These are phyloP conservation scores for Phytophthora pisi DNA, from an alignment of 352 stramenopile genomes.

Conservation along the genomic window DNA sequence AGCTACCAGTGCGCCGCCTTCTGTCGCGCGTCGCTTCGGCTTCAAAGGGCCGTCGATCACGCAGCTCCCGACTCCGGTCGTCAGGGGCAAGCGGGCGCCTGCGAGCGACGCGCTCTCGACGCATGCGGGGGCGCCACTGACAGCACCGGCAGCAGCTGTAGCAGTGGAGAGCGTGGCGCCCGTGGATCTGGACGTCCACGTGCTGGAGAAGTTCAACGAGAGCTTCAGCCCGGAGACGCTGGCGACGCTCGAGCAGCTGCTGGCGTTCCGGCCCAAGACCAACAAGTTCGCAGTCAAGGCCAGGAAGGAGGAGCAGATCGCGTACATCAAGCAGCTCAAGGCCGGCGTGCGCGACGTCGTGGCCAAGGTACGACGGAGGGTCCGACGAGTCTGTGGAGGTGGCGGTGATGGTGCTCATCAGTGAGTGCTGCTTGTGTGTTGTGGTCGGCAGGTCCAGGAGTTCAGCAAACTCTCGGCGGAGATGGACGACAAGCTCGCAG, in stretches of 20 bases:
- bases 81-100: neutral
- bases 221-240: slow-evolving; percentile 45
- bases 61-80: slow-evolving; percentile 20
- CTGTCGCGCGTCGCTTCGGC: slow-evolving; percentile 39
- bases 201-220: slow-evolving; percentile 42
- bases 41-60: slow-evolving; percentile 46
- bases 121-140: too few relatives aligned
- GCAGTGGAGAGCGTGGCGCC: neutral
- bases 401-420: neutral
- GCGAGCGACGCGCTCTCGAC: too few relatives aligned
- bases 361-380: slow-evolving; percentile 33
- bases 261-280: slow-evolving; percentile 64
- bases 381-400: neutral
- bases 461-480: slow-evolving; percentile 33
- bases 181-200: slow-evolving; percentile 28
- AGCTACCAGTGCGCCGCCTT: neutral
- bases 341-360: slow-evolving; percentile 40
- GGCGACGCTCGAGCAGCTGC: slow-evolving; percentile 50
- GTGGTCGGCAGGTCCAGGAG: slow-evolving; percentile 37
- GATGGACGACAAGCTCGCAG: slow-evolving; percentile 45
- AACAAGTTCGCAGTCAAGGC: slow-evolving; percentile 75
- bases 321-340: slow-evolving; percentile 67
- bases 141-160: neutral
- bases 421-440: slow-evolving; percentile 5
- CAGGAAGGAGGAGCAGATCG: slow-evolving; percentile 59